phyloP scores from a whole-genome alignment of 2,329 filamentous ascomycete species.

The Emmonsia crescens region DNA sequence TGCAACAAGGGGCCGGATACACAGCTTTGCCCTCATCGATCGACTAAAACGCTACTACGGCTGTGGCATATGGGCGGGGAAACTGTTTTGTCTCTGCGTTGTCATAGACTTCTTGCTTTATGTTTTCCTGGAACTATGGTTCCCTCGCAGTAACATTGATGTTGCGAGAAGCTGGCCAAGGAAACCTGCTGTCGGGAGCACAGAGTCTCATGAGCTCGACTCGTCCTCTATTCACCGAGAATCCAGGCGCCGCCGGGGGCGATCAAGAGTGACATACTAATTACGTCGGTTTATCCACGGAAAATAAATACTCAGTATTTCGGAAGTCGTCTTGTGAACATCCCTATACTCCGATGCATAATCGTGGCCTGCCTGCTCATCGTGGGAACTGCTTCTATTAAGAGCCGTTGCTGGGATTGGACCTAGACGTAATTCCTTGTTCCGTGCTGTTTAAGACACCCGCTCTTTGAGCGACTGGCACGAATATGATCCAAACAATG shows the following conservation, averaged over 20 bases:
- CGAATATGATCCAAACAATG: not conserved
- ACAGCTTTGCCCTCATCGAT: constrained; percentile 88
- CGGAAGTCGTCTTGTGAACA: not conserved
- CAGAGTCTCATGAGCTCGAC: not conserved
- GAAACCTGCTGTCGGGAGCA: constrained; percentile 38
- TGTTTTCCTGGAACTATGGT: constrained; percentile 75
- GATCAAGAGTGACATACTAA: not conserved
- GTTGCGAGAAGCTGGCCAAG: constrained; percentile 85
- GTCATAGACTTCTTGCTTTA: constrained; percentile 91
- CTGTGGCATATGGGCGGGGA: constrained; percentile 96
- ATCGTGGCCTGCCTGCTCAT: not conserved
- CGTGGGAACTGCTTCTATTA: not conserved
- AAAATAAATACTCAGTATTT: not conserved
- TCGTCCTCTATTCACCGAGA: not conserved
- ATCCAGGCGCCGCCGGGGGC: not conserved
- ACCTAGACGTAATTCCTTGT: not conserved
- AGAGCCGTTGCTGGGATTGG: not conserved
- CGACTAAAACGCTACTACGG: constrained; percentile 93
- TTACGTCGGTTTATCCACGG: not conserved
- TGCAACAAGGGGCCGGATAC: constrained; percentile 59
- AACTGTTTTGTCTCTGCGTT: constrained; percentile 89
- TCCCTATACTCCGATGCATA: not conserved
- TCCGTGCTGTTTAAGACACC: not conserved
- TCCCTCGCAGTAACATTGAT: constrained; percentile 76
- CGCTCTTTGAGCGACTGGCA: not conserved